Evolutionary conservation across 2,329 filamentous ascomycete species (phyloP), one percentile per base, ranked within the genome.

Genomic region (Aureobasidium sp.): DNA sequence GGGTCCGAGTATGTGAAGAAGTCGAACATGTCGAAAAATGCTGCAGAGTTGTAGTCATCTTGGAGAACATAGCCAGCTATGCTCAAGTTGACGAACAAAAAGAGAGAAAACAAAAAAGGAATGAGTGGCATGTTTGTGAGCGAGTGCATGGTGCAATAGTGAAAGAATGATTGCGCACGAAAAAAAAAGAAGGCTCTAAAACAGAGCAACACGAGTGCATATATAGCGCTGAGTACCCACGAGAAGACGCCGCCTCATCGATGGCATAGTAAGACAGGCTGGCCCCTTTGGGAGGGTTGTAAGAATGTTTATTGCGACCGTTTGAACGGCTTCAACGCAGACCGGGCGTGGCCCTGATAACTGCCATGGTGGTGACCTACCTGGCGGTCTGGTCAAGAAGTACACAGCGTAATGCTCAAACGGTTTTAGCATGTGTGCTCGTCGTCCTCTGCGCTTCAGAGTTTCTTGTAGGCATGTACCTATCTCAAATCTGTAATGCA

Each of bases 21-120:
- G 19, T 59, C 59, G 50, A 68, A 67, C 62, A 66, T 68, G 61
- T 63, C 63, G 62, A 68, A 68, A 37, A 67, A 68, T 22, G 64
- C 63, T 11, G 50, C 45, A 33, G 65, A 63, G 39, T 42, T 65
- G 54, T 68, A 68, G 49, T 65, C 62, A 62, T 68, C 65, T 42
- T 65, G 42, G 31, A 67, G 47, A 37, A 63, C 63, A 65, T 66
- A 67, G 65, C 62, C 66, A 62, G 65, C 66, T 66, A 63, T 64
- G 64, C 61, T 61, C 45, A 60, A 62, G 58, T 64, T 62, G 61
- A 61, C 45, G 35, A 66, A 79, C 82, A 33, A 64, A 81, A 82
- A 64, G 86, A 49, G 52, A 52, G 39, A 45, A 63, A 48, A 61
- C 48, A 45, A 63, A 59, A 49, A 60, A 15, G 35, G 45, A 63